Conservation (phyloP, 1,284 basidiomycete genomes). For the Spongiforma sp. region DNA sequence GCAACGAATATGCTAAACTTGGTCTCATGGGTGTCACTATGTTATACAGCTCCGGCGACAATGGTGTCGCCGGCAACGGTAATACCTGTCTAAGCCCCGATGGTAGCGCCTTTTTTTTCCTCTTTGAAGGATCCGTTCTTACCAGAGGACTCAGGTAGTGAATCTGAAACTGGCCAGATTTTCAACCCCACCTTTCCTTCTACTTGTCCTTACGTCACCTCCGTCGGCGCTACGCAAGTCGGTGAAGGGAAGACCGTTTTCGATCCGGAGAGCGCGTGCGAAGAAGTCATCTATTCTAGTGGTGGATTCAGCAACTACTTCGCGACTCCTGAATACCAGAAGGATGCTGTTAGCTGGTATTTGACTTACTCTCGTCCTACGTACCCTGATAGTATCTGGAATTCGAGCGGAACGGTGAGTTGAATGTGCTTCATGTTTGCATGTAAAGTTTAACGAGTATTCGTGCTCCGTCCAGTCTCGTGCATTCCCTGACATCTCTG, state of each 20-base stretch:
- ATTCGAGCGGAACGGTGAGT: conserved; percentile 51
- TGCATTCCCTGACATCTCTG: conserved; percentile 52
- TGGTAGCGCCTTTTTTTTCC: conserved; percentile 29
- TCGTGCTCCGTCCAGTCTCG: conserved; percentile 31
- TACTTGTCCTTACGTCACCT: conserved; percentile 51
- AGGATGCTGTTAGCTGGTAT: conserved; percentile 26
- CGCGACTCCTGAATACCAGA: conserved; percentile 44
- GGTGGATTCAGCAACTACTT: conserved; percentile 54
- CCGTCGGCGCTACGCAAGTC: conserved; percentile 54
- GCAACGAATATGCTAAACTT: conserved; percentile 58
- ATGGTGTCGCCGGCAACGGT: conserved; percentile 53
- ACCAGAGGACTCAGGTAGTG: conserved; percentile 11
- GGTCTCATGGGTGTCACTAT: conserved; percentile 55
- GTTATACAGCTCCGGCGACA: conserved; percentile 55
- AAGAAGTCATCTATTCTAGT: conserved; percentile 40
- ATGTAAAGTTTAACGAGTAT: background rate
- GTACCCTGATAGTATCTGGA: conserved; percentile 46
- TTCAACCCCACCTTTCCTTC: conserved; percentile 58
- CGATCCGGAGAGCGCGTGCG: conserved; percentile 39
- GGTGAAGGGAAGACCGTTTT: conserved; percentile 36
- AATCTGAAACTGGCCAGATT: conserved; percentile 29
- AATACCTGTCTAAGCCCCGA: conserved; percentile 47
- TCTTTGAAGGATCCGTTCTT: background rate
- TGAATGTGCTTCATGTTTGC: background rate
- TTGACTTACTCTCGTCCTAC: conserved; percentile 33